Evolutionary conservation across 805 yeast genomes (phyloP), one percentile per base, ranked within the genome.

Genomic region (Candida maesae): DNA sequence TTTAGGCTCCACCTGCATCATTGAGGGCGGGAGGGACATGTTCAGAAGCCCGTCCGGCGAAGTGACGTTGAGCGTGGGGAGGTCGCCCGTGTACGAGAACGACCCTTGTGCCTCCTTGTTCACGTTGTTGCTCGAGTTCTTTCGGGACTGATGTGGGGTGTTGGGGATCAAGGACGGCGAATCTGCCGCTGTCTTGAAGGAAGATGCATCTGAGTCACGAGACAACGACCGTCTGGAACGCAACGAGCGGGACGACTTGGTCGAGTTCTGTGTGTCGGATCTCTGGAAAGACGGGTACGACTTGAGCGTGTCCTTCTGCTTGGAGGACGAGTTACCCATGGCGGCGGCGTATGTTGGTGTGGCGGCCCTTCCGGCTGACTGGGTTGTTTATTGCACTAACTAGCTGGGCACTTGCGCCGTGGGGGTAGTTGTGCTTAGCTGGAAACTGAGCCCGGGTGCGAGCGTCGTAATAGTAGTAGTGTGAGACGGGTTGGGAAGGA

Each of bases 1-100:
- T 52, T 78, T 82, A 15, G 93, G 91, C 51, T 74, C 84, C 44
- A 79, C 66, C 47, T 76, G 79, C 26, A 74, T 67, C 89, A 84
- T 80, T 28, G 85, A 78, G 14, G 84, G 79, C 14, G 88, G 87
- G 41, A 80, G 63, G 42, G 65, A 67, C 4, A 60, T 49, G 19
- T 58, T 56, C 5, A 36, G 13, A 58, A 47, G 28, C 20, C 59
- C 56, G 36, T 67, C 67, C 2, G 68, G 52, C 21, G 52, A 35
- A 7, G 55, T 41, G 21, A 51, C 41, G 21, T 37, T 52, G 17
- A 56, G 39, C 2, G 49, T 47, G 8, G 57, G 52, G 10, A 48
- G 31, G 28, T 49, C 55, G 8, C 47, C 42, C 11, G 33, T 28
- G 21, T 36, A 45, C 24, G 36, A 29, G 20, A 19, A 36, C 2